Base-by-base conservation (phyloP, 768 basidiomycete species). In the Trametes punicea region DNA sequence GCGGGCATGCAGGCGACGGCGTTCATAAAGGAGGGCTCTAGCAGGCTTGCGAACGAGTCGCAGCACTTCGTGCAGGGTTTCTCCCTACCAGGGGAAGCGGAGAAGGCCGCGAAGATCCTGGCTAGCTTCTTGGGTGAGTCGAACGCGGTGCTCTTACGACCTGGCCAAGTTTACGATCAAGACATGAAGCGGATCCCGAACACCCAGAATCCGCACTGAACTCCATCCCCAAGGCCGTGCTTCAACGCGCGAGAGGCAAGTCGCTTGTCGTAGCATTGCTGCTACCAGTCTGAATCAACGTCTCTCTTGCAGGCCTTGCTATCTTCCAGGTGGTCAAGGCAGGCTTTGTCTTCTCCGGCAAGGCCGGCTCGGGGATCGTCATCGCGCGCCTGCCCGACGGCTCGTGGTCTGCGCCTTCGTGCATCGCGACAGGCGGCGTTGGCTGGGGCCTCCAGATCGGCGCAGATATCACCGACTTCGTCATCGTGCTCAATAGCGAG, bases 381-480 rank as follows among this genome's bases (percentile, higher is more conserved):
- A 88, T 97, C 67, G 89, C 93, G 18, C 87, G 93, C 11, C 81
- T 95, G 40, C 89, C 91, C 8, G 94, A 98, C 66, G 96, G 96
- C 63, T 93, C 92, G 9, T 97, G 93, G 93, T 93, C 90, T 45
- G 96, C 96, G 1, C 96, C 96, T 3, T 93, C 90, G 21, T 98
- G 95, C 74, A 96, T 98, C 67, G 95, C 91, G 27, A 98, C 94
- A 0, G 95, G 90, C 16, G 96, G 96, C 31, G 81, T 95, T 10
- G 93, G 93, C 15, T 93, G 93, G 88, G 93, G 93, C 29, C 84
- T 95, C 39, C 96, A 98, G 73, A 92, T 96, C 54, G 95, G 95
- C 45, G 95, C 95, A 2, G 95, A 97, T 74, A 82, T 95, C 69
- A 89, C 87, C 44, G 93, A 98, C 69, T 97, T 98, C 62, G 95